Evolutionary conservation across 768 basidiomycete genomes (phyloP), one percentile per base, ranked within the genome.

Genomic region (Mycena olivaceomarginata): DNA sequence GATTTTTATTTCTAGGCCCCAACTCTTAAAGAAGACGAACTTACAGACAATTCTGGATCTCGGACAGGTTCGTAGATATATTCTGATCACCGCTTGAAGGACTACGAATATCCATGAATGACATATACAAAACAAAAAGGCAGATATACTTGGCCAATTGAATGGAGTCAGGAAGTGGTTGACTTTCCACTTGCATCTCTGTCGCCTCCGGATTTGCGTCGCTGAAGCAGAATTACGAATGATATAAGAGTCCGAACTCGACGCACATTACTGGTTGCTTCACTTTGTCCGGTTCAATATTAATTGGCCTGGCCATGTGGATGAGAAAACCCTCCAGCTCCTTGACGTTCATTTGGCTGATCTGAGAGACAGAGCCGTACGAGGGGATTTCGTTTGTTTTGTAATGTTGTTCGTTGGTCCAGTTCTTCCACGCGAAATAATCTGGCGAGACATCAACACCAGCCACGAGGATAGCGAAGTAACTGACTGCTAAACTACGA

Each of bases 401-500:
- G 48, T 59, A 77, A 20, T 73, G 45, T 22, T 48, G 5, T 0
- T 43, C 57, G 63, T 25, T 40, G 1, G 46, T 57, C 72, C 76
- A 77, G 46, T 77, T 60, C 2, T 67, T 69, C 72, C 72, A 77
- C 25, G 48, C 51, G 31, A 67, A 72, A 13, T 77, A 73, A 31
- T 67, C 71, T 72, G 51, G 8, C 11, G n/a, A 18, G 31, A 31
- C 39, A 25, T 22, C 48, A 64, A n/a, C 45, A 16, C 20, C 18
- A 15, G 9, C 20, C 16, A 25, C 22, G 2, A 31, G 16, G 43
- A 37, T 8, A 66, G 6, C 45, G 5, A 66, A 7, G 16, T 4
- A 37, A 72, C 62, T 41, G 11, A 67, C 65, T 73, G 0, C 57
- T 5, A 20, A 73, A 67, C 72, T 73, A 40, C 46, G 60, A 71